Percentiles rank a stretch among this genome's conserved stretches.
Conservation (phyloP, 495 filamentous ascomycete genomes). For the Penicillium odoratum region DNA sequence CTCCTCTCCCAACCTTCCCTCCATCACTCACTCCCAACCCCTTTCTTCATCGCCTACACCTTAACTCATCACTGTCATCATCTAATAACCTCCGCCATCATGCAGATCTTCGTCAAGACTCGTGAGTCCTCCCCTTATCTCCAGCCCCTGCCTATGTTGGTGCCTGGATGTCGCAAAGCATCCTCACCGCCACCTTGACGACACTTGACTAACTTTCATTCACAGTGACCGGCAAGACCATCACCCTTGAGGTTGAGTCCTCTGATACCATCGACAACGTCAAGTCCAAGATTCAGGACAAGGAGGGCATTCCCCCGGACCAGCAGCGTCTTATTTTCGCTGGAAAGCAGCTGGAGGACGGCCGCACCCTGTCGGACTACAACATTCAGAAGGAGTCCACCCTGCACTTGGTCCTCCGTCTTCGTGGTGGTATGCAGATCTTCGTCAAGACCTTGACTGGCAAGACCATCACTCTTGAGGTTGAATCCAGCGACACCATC, state of each 20-base stretch:
- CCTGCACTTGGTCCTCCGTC: conserved; percentile 92
- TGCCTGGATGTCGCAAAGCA: background rate
- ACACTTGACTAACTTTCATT: conserved; percentile 17
- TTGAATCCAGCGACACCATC: conserved; percentile 94
- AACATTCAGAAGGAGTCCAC: conserved; percentile 99
- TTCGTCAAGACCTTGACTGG: conserved; percentile 93
- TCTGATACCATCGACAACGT: conserved; percentile 99
- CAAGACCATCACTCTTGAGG: conserved; percentile 98
- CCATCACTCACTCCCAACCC: conserved; percentile 11
- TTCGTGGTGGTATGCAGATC: conserved; percentile 99
- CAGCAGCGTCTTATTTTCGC: conserved; percentile 99
- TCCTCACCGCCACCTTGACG: conserved; percentile 10
- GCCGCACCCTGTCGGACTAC: conserved; percentile 94
- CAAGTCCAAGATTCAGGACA: conserved; percentile 98
- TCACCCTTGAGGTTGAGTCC: conserved; percentile 98
- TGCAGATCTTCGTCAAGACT: conserved; percentile 99
- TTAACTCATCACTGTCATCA: conserved; percentile 11
- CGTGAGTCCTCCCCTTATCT: conserved; percentile 57
- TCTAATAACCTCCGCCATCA: conserved; percentile 40
- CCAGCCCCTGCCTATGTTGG: conserved; percentile 3
- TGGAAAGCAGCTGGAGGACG: conserved; percentile 97
- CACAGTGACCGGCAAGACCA: conserved; percentile 91
- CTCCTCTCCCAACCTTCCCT: conserved; percentile 12
- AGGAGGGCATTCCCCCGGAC: conserved; percentile 97
- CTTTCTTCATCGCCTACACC: conserved; percentile 11